Percentiles rank a stretch among this genome's conserved stretches.
These are phyloP conservation scores for Bretziella fagacearum DNA, from an alignment of 2,329 filamentous ascomycete species.

Conservation along the genomic window DNA sequence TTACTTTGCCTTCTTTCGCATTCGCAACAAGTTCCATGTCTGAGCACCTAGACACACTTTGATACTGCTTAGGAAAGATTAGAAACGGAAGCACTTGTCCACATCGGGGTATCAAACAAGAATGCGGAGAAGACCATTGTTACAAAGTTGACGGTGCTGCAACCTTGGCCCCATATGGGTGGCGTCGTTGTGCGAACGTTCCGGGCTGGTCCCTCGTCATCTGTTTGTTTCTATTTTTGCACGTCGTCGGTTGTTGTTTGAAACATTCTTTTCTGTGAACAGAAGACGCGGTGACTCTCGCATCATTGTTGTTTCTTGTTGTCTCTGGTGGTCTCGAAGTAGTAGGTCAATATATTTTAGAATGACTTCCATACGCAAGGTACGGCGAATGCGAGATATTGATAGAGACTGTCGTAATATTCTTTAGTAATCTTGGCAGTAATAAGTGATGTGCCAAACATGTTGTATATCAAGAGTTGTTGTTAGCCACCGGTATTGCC, in stretches of 20 bases:
- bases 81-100: no score
- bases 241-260: not conserved
- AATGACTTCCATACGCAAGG: not conserved
- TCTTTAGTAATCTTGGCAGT: not conserved
- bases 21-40: not conserved
- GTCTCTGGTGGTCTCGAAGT: no score
- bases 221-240: slow-evolving; percentile 8
- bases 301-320: no score
- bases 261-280: not conserved
- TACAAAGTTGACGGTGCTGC: slow-evolving; percentile 2
- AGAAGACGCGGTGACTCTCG: not conserved
- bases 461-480: not conserved
- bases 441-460: not conserved
- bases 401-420: not conserved
- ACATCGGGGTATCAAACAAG: not conserved
- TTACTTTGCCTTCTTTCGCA: not conserved
- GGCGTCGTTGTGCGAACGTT: no score
- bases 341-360: no score
- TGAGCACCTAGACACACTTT: not conserved
- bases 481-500: not conserved
- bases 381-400: not conserved
- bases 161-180: not conserved
- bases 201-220: no score
- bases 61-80: no score
- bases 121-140: not conserved